Evolutionary conservation across 2,329 filamentous ascomycete genomes (phyloP).

Genomic region (Acephala macrosclerotiorum): DNA sequence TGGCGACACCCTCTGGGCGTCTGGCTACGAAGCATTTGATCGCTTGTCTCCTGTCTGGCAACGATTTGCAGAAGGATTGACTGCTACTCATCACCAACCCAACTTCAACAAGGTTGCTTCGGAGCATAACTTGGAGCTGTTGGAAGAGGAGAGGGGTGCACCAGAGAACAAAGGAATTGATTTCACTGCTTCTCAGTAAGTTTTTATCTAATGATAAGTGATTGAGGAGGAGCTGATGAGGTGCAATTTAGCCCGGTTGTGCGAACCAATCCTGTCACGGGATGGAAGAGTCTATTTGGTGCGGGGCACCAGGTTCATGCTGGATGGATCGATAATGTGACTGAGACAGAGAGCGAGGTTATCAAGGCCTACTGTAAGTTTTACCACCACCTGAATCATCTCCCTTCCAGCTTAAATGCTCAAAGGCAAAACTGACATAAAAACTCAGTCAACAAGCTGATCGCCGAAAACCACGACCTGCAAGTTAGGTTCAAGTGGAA

Average conservation of each 20-base stretch:
- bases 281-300: constrained; percentile 54
- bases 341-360: constrained; percentile 59
- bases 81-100: constrained; percentile 31
- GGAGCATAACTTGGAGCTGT: constrained; percentile 46
- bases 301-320: constrained; percentile 52
- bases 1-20: constrained; percentile 56
- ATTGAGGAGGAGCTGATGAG: not conserved
- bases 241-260: constrained; percentile 52
- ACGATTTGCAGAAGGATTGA: constrained; percentile 29
- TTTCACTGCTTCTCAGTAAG: constrained; percentile 50
- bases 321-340: constrained; percentile 60
- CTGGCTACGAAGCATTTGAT: constrained; percentile 61
- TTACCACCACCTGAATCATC: not conserved
- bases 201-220: not conserved
- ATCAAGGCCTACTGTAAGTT: constrained; percentile 31
- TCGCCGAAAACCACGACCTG: constrained; percentile 62
- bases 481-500: constrained; percentile 63
- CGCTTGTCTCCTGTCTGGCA: constrained; percentile 52
- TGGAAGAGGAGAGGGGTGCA: constrained; percentile 56
- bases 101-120: constrained; percentile 31
- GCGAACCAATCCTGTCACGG: constrained; percentile 64
- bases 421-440: not conserved
- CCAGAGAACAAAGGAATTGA: constrained; percentile 32
- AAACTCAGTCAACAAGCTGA: constrained; percentile 48
- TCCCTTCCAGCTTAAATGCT: not conserved